A percentile compares a stretch with the other conserved stretches of the same genome.
Evolutionary conservation across 768 basidiomycete species (phyloP).

Genomic region (Naematelia aurantialba): DNA sequence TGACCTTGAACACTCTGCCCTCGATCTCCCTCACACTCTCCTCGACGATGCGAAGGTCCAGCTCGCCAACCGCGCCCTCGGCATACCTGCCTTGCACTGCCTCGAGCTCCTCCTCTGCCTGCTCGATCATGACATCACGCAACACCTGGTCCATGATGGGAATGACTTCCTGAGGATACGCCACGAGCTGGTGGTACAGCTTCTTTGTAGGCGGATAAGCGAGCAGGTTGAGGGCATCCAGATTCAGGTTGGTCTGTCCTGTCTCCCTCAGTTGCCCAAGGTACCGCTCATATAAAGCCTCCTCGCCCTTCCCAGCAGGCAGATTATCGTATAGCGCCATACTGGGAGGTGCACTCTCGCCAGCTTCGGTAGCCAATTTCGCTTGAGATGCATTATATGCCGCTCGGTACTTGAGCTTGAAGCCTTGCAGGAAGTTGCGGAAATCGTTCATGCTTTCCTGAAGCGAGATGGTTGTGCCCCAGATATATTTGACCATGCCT

Average conservation of each 20-base stretch:
- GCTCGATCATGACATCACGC: slow-evolving; percentile 85
- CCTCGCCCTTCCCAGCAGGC: slow-evolving; percentile 34
- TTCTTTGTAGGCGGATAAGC: slow-evolving; percentile 82
- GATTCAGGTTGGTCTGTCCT: slow-evolving; percentile 86
- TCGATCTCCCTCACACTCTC: slow-evolving; percentile 86
- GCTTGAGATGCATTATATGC: slow-evolving; percentile 56
- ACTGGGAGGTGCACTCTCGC: slow-evolving; percentile 30
- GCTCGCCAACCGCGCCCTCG: slow-evolving; percentile 59
- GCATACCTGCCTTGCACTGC: slow-evolving; percentile 48
- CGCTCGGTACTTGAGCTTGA: slow-evolving; percentile 85
- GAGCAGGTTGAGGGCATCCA: slow-evolving; percentile 79
- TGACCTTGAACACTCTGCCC: slow-evolving; percentile 81
- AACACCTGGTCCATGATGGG: slow-evolving; percentile 96
- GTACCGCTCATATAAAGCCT: slow-evolving; percentile 68
- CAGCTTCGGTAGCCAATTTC: slow-evolving; percentile 37
- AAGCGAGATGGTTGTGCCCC: slow-evolving; percentile 95
- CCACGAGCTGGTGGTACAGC: slow-evolving; percentile 74
- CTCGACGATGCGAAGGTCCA: slow-evolving; percentile 83
- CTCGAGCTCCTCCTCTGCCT: slow-evolving; percentile 67
- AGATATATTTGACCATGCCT: slow-evolving; percentile 82
- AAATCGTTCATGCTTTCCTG: slow-evolving; percentile 87
- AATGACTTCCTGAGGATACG: slow-evolving; percentile 95
- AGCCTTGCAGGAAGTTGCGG: slow-evolving; percentile 80
- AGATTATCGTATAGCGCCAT: slow-evolving; percentile 48
- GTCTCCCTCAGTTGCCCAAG: slow-evolving; percentile 82